Conservation (phyloP, 805 yeast genomes). For the Lipomyces starkeyi region DNA sequence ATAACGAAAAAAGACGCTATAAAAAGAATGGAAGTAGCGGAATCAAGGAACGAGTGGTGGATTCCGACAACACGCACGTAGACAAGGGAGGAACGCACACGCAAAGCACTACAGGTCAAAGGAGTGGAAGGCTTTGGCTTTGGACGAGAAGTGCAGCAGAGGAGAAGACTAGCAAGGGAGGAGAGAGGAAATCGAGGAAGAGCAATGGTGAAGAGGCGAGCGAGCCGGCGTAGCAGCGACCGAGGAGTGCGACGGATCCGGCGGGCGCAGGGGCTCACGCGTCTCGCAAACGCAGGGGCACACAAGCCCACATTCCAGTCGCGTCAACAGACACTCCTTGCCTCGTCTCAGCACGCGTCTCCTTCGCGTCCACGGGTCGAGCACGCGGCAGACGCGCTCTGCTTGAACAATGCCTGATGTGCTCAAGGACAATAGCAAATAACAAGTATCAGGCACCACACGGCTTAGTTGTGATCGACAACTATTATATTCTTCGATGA, state of each 20-base stretch:
- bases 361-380: not conserved
- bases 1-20: not conserved
- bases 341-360: not conserved
- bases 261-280: conserved; percentile 7
- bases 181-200: not conserved
- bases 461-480: not conserved
- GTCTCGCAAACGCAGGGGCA: not conserved
- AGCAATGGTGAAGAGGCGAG: not conserved
- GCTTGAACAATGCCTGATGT: not conserved
- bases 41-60: not conserved
- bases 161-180: conserved; percentile 9
- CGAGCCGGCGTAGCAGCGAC: not conserved
- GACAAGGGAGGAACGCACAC: not conserved
- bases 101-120: conserved; percentile 1
- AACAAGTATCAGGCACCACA: not conserved
- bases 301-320: not conserved
- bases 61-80: not conserved
- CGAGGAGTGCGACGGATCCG: not conserved
- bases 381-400: not conserved
- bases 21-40: not conserved
- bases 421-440: not conserved
- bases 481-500: too few relatives aligned
- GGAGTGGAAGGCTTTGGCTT: not conserved
- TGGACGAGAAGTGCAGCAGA: not conserved
- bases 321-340: not conserved